phyloP scores from a whole-genome alignment of 2,329 filamentous ascomycete species.

The Trichoderma sp. region DNA sequence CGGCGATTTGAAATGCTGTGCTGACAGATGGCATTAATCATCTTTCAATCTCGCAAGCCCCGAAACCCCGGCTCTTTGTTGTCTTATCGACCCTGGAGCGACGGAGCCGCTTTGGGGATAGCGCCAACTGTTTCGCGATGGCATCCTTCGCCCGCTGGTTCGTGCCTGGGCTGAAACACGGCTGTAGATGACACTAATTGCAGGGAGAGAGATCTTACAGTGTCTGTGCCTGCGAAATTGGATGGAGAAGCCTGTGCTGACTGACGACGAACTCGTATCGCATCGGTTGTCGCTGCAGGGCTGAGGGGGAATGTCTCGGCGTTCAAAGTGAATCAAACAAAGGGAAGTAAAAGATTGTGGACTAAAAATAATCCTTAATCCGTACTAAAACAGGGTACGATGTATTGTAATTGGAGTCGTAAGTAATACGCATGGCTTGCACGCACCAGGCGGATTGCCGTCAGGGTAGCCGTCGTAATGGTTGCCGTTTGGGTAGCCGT shows the following conservation, averaged over 20 bases:
- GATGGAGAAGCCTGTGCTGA: neutral
- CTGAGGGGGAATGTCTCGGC: neutral
- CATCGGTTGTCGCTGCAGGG: neutral
- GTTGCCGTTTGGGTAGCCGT: neutral
- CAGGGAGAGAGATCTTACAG: neutral
- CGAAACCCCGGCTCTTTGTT: neutral
- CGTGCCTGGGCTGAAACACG: neutral
- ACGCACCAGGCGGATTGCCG: neutral
- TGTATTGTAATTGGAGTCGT: too few relatives aligned
- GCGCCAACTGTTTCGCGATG: neutral
- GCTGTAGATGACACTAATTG: neutral
- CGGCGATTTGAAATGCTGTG: conserved; percentile 9
- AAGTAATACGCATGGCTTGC: too few relatives aligned
- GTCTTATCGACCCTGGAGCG: neutral
- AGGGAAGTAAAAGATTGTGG: neutral
- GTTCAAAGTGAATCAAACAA: neutral
- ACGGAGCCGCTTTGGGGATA: conserved; percentile 1
- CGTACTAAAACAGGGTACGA: neutral
- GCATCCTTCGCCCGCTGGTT: neutral
- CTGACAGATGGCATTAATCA: neutral
- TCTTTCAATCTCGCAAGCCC: neutral
- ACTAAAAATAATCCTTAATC: neutral
- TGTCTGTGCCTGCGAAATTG: neutral
- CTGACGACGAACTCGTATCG: neutral
- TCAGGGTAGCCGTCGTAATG: neutral